Evolutionary conservation across 331 rosid species (phyloP), one percentile per base, ranked within the genome.

Genomic region (Acacia pycnantha): DNA sequence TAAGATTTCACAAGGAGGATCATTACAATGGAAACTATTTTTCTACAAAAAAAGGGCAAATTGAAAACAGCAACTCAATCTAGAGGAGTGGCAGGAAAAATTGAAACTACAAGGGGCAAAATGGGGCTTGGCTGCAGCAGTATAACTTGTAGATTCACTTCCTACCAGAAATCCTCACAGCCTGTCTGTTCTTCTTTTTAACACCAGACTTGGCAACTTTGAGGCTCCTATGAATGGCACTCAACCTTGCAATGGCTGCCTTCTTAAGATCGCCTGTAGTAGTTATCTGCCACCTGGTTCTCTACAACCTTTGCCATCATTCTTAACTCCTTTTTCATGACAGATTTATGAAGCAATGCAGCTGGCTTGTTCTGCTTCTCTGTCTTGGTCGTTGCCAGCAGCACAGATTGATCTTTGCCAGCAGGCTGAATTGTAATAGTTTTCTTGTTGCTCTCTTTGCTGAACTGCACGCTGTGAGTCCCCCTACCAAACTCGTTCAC

Each of bases 101-200:
- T 19, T 3, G 19, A 67, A 78, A 82, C 84, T 80, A 84, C 77
- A n/a, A n/a, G 71, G 43, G 22, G 54, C n/a, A 29, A 66, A 18
- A 74, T 77, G 79, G 27, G 24, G 80, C 35, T 53, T 29, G 76
- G 76, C 64, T 71, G 84, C 35, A 19, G 84, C 29, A 26, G 13
- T 76, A 56, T 11, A n/a, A 62, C 53, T 56, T 21, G 41, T 73
- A 8, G 14, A 31, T 86, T 92, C 88, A 93, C 84, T 92, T 87
- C 86, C 91, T 86, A 61, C 86, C 91, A 78, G 8, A 41, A 56
- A 79, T 58, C 84, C 54, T 92, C 79, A 83, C 83, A 12, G 84
- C 94, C 80, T 93, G 98, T 74, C 98, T 92, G 89, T 94, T 93
- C 87, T 94, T 96, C 94, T 94, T 96, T 93, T 93, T 93, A 19